A percentile compares a stretch with the other conserved stretches of the same genome.
These are phyloP conservation scores for Penicillium atrosanguineum DNA, from an alignment of 495 filamentous ascomycete genomes.

Conservation along the genomic window DNA sequence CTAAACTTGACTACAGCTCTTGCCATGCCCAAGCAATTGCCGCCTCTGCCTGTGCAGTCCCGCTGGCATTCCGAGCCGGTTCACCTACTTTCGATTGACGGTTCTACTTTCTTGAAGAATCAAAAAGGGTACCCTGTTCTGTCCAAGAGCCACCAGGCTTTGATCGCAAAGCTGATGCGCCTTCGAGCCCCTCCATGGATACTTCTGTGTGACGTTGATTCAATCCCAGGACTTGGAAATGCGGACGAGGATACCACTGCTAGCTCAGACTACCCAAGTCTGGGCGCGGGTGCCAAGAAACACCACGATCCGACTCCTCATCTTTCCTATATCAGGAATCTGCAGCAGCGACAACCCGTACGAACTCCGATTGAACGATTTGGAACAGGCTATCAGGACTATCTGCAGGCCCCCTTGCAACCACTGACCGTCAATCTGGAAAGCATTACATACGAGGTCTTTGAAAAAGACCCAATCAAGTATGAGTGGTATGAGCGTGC, in stretches of 20 bases:
- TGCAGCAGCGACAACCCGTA: constrained; percentile 78
- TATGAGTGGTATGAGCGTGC: constrained; percentile 93
- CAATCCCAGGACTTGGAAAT: constrained; percentile 54
- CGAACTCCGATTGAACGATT: constrained; percentile 63
- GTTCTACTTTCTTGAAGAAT: constrained; percentile 71
- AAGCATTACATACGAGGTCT: constrained; percentile 96
- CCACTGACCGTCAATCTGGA: constrained; percentile 95
- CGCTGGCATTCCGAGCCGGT: constrained; percentile 96
- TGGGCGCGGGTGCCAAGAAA: constrained; percentile 51
- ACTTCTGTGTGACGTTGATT: constrained; percentile 73
- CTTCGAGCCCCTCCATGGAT: constrained; percentile 77
- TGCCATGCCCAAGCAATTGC: constrained; percentile 73
- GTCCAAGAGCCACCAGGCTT: constrained; percentile 71
- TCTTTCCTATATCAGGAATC: constrained; percentile 75
- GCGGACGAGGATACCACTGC: constrained; percentile 35
- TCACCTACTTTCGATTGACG: constrained; percentile 69
- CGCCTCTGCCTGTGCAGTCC: constrained; percentile 67
- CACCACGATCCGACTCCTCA: constrained; percentile 62
- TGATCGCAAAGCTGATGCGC: constrained; percentile 82
- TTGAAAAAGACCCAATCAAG: constrained; percentile 97
- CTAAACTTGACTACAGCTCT: constrained; percentile 54
- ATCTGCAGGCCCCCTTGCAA: constrained; percentile 90
- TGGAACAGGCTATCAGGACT: constrained; percentile 84
- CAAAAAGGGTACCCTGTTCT: constrained; percentile 78
- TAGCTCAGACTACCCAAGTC: constrained; percentile 60